phyloP scores from a whole-genome alignment of 768 basidiomycete genomes.

The Kwoniella bestiolae region DNA sequence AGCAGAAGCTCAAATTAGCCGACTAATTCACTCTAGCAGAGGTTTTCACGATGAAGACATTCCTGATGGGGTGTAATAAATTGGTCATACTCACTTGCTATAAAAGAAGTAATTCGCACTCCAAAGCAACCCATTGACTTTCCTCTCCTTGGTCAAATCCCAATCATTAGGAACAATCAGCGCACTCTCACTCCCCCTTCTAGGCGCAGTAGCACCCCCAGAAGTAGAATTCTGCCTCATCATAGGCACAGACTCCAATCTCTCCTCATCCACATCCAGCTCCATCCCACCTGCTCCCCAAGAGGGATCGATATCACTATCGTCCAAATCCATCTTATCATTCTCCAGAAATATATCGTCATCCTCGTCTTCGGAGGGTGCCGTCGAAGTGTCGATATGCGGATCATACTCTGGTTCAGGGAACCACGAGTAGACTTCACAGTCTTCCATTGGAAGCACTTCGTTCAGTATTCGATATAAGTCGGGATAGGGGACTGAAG shows the following conservation, averaged over 20 bases:
- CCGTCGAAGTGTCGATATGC: slow-evolving; percentile 62
- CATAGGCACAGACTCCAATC: slow-evolving; percentile 5
- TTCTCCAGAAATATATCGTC: slow-evolving; percentile 60
- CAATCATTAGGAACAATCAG: slow-evolving; percentile 7
- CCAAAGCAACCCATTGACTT: slow-evolving; percentile 79
- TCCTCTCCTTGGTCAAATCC: slow-evolving; percentile 29
- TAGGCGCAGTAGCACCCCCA: slow-evolving; percentile 8
- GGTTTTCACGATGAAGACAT: neutral
- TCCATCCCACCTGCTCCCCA: slow-evolving; percentile 52
- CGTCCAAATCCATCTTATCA: slow-evolving; percentile 33
- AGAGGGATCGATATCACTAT: slow-evolving; percentile 30
- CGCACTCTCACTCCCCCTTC: slow-evolving; percentile 11
- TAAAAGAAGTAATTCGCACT: slow-evolving; percentile 97
- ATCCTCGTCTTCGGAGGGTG: slow-evolving; percentile 62
- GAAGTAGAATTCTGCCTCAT: slow-evolving; percentile 16
- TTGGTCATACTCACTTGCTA: slow-evolving; percentile 70
- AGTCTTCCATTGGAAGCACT: slow-evolving; percentile 84
- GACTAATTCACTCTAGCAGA: neutral
- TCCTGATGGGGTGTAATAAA: too few relatives aligned
- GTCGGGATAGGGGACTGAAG: slow-evolving; percentile 72
- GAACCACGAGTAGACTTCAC: slow-evolving; percentile 92
- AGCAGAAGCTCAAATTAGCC: neutral
- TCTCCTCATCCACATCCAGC: slow-evolving; percentile 36
- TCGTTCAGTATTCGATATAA: slow-evolving; percentile 86
- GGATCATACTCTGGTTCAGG: slow-evolving; percentile 95